phyloP scores from a whole-genome alignment of 805 yeast species.

The Kazachstania viticola region DNA sequence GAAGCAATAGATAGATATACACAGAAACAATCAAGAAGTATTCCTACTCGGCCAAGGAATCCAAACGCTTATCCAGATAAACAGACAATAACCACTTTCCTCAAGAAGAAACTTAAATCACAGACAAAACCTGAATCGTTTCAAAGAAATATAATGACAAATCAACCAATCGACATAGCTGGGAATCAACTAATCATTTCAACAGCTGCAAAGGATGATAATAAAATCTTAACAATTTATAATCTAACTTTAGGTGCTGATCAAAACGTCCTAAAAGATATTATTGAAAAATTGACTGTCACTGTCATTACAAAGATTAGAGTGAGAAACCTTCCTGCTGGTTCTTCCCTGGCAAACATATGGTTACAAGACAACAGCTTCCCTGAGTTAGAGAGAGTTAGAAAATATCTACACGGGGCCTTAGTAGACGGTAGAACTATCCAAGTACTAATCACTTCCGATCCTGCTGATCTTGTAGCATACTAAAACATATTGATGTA shows the following conservation, averaged over 20 bases:
- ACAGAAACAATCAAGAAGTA: no score
- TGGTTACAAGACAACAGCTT: constrained; percentile 19
- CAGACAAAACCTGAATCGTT: no score
- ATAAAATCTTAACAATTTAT: constrained; percentile 11
- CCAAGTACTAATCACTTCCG: no score
- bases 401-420: constrained; percentile 29
- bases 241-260: constrained; percentile 22
- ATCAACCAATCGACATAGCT: no score
- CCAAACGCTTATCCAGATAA: no score
- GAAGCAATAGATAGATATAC: no score
- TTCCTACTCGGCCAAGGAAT: no score
- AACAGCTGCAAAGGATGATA: constrained; percentile 8
- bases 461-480: no score
- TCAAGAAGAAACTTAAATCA: no score
- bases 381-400: constrained; percentile 22
- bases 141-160: no score
- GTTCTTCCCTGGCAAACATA: constrained; percentile 31
- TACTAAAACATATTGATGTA: no score
- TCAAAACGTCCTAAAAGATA: constrained; percentile 12
- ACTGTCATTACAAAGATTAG: constrained; percentile 13
- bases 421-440: constrained; percentile 38
- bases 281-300: constrained; percentile 15
- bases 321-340: constrained; percentile 28
- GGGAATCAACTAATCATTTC: constrained; percentile 16
- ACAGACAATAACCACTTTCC: no score